Evolutionary conservation across 2,329 filamentous ascomycete species (phyloP).

Genomic region (Gliomastix tumulicola): DNA sequence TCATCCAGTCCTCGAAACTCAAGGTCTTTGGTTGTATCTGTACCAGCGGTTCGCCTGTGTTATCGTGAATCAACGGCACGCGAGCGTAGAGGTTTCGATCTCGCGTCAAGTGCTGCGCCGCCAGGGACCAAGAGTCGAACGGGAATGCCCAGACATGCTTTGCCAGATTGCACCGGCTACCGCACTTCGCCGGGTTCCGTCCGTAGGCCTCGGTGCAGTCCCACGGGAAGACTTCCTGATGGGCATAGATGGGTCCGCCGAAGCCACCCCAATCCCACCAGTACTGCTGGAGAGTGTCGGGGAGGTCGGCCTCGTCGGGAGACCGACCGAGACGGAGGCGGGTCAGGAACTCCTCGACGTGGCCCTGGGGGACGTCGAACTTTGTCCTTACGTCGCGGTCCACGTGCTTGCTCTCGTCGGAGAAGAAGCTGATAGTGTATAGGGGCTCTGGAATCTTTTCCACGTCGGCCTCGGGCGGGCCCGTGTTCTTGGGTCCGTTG

Average conservation of each 20-base stretch:
- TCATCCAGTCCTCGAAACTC: neutral
- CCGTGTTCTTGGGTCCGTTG: neutral
- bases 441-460: constrained; percentile 9
- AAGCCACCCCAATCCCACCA: constrained; percentile 39
- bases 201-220: constrained; percentile 37
- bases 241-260: constrained; percentile 24
- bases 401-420: constrained; percentile 16
- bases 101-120: constrained; percentile 27
- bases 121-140: constrained; percentile 34
- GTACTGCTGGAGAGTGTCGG: constrained; percentile 34
- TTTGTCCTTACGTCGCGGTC: constrained; percentile 18
- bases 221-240: constrained; percentile 36
- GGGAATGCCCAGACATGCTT: constrained; percentile 38
- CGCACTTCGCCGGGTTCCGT: constrained; percentile 25
- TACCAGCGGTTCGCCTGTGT: too few species aligned
- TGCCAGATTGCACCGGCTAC: constrained; percentile 27
- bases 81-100: constrained; percentile 23
- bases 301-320: constrained; percentile 32
- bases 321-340: constrained; percentile 26
- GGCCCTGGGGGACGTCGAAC: constrained; percentile 27
- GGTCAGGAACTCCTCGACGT: constrained; percentile 34
- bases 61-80: too few species aligned
- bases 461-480: neutral
- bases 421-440: constrained; percentile 33
- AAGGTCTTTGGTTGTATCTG: too few species aligned